Evolutionary conservation across 805 yeast species (phyloP).

Genomic region (Saccharomyces jurei): DNA sequence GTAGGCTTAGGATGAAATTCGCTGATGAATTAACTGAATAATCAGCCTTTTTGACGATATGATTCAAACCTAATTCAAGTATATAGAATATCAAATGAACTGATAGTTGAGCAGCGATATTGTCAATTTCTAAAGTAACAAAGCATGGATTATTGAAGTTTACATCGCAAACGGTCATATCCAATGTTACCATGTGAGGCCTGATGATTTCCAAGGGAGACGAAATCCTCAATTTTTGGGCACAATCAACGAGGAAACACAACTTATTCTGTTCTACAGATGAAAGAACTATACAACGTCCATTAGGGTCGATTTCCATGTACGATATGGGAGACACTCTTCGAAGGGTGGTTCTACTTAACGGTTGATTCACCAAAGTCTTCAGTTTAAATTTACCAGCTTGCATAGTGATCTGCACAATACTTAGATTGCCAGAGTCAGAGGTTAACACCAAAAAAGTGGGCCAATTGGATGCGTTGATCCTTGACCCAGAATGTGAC

Average conservation of each 20-base stretch:
- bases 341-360: slow-evolving; percentile 65
- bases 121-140: slow-evolving; percentile 67
- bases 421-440: slow-evolving; percentile 66
- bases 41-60: slow-evolving; percentile 47
- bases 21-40: slow-evolving; percentile 33
- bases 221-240: slow-evolving; percentile 42
- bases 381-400: slow-evolving; percentile 35
- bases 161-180: slow-evolving; percentile 56
- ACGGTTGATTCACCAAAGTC: slow-evolving; percentile 53
- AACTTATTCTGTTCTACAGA: slow-evolving; percentile 70
- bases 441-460: slow-evolving; percentile 55
- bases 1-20: slow-evolving; percentile 54
- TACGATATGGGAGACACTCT: slow-evolving; percentile 70
- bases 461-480: slow-evolving; percentile 21
- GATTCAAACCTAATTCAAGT: slow-evolving; percentile 78
- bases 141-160: slow-evolving; percentile 79
- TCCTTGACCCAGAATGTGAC: neutral
- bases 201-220: slow-evolving; percentile 69
- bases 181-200: slow-evolving; percentile 43
- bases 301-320: slow-evolving; percentile 59
- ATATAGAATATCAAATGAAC: slow-evolving; percentile 60
- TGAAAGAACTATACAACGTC: slow-evolving; percentile 59
- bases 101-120: slow-evolving; percentile 29
- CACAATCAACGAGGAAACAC: slow-evolving; percentile 55
- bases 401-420: slow-evolving; percentile 21